These are phyloP conservation scores for Patellifolia procumbens DNA, from an alignment of 179 eudicot genomes.

Conservation along the genomic window DNA sequence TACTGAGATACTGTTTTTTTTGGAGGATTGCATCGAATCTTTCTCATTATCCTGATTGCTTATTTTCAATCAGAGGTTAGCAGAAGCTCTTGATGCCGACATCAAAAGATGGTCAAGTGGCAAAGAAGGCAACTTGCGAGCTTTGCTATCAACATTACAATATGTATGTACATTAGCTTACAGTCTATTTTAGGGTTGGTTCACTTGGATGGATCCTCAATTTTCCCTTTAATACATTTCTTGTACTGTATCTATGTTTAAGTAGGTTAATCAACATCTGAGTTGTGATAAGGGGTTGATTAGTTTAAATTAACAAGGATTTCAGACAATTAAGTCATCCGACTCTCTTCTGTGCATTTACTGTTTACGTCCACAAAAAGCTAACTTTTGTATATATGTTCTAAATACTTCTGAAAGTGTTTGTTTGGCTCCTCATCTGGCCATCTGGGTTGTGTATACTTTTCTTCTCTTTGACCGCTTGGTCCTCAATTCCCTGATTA, in stretches of 20 bases:
- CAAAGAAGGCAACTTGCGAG: slow-evolving; percentile 92
- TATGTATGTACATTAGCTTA: slow-evolving; percentile 57
- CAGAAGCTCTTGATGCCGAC: slow-evolving; percentile 93
- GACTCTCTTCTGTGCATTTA: neutral
- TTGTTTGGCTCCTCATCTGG: neutral
- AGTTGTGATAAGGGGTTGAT: neutral
- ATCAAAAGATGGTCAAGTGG: slow-evolving; percentile 96
- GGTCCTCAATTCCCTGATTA: neutral
- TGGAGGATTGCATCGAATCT: neutral
- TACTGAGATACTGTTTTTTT: neutral
- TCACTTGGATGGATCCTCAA: neutral
- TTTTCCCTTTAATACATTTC: neutral
- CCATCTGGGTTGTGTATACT: neutral
- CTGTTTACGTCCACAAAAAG: neutral
- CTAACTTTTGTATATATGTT: neutral
- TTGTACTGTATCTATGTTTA: neutral
- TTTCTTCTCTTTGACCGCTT: neutral
- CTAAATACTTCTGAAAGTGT: too few relatives aligned
- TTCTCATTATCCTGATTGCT: slow-evolving; percentile 13
- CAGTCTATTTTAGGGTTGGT: too few relatives aligned
- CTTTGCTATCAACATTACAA: slow-evolving; percentile 94
- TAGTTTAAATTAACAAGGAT: neutral
- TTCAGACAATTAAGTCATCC: neutral
- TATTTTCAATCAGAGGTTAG: slow-evolving; percentile 60
- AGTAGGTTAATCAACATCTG: neutral